phyloP scores from a whole-genome alignment of 2,329 filamentous ascomycete genomes.

The Didymella arachidicola region DNA sequence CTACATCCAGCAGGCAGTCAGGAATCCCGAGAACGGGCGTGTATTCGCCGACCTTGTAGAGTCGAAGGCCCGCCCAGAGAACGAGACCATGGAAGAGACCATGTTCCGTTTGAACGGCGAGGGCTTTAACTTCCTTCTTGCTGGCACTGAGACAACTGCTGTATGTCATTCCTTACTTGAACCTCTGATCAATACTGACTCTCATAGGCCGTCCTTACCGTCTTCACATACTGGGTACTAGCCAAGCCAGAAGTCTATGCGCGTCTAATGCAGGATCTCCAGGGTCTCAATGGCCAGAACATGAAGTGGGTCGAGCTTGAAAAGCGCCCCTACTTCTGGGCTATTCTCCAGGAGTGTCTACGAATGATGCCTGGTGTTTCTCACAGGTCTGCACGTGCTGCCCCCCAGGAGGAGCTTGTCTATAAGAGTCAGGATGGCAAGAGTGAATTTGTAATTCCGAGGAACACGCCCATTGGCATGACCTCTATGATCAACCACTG shows the following conservation, averaged over 20 bases:
- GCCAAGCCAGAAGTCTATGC: slow-evolving; percentile 35
- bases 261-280: slow-evolving; percentile 34
- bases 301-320: slow-evolving; percentile 37
- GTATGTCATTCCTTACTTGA: slow-evolving; percentile 19
- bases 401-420: slow-evolving; percentile 31
- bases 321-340: slow-evolving; percentile 44
- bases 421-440: slow-evolving; percentile 32
- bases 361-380: slow-evolving; percentile 46
- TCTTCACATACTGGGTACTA: slow-evolving; percentile 47
- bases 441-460: slow-evolving; percentile 34
- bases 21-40: slow-evolving; percentile 36
- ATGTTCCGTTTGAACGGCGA: slow-evolving; percentile 34
- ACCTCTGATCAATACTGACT: background rate
- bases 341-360: slow-evolving; percentile 46
- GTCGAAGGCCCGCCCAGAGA: slow-evolving; percentile 29
- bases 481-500: slow-evolving; percentile 44
- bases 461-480: slow-evolving; percentile 41
- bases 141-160: slow-evolving; percentile 38
- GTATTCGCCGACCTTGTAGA: slow-evolving; percentile 37
- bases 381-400: slow-evolving; percentile 31
- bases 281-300: slow-evolving; percentile 21
- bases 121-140: slow-evolving; percentile 38
- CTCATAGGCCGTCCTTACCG: slow-evolving; percentile 38
- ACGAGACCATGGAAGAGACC: slow-evolving; percentile 28
- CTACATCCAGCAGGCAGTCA: slow-evolving; percentile 35